A percentile compares a stretch with the other conserved stretches of the same genome.
Evolutionary conservation across 179 eudicot species (phyloP).

Genomic region (Beta macrorhiza): DNA sequence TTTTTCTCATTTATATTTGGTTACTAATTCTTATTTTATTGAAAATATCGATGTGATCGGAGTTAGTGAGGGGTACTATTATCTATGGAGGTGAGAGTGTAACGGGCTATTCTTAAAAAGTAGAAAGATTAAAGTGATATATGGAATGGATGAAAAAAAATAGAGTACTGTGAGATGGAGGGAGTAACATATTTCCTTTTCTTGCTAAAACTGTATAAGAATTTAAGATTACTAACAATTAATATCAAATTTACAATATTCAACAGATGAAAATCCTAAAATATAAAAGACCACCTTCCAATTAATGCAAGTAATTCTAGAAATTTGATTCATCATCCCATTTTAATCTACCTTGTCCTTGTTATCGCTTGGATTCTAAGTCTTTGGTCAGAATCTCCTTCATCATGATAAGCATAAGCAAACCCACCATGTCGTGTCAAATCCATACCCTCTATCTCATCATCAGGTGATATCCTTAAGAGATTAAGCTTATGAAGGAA

Average conservation of each 20-base stretch:
- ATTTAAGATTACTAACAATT: not conserved
- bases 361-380: slow-evolving; percentile 17
- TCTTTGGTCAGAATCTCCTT: slow-evolving; percentile 29
- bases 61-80: too few species aligned
- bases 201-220: not conserved
- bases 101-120: too few species aligned
- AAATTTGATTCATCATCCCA: not conserved
- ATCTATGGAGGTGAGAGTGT: too few species aligned
- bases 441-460: slow-evolving; percentile 54
- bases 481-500: slow-evolving; percentile 34
- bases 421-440: slow-evolving; percentile 46
- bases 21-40: too few species aligned
- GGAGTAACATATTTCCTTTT: too few species aligned
- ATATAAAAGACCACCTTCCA: not conserved
- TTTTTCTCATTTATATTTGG: too few species aligned
- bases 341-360: slow-evolving; percentile 9
- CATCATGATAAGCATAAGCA: slow-evolving; percentile 50
- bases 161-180: too few species aligned
- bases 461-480: slow-evolving; percentile 40
- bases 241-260: not conserved
- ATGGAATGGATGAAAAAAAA: too few species aligned
- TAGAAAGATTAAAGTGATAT: too few species aligned
- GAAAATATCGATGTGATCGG: too few species aligned
- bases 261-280: not conserved
- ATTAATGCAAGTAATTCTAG: not conserved